Percentiles rank a stretch among this genome's conserved stretches.
phyloP scores from a whole-genome alignment of 306 rosid species.

The Quercus bicolor region DNA sequence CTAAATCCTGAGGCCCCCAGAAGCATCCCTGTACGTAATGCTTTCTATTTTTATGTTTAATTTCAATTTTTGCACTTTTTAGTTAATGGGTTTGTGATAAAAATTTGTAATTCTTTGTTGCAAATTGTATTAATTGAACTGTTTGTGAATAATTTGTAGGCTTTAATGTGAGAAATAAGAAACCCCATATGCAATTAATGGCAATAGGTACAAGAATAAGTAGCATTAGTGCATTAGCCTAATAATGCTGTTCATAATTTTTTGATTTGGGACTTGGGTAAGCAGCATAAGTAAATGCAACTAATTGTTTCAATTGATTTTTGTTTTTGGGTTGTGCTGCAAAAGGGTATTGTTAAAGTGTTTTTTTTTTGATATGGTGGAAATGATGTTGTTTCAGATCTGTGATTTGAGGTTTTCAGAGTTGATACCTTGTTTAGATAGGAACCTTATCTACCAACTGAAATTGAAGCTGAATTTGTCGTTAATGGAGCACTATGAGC shows the following conservation, averaged over 20 bases:
- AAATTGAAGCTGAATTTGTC: conserved; percentile 47
- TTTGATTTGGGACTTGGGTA: neutral
- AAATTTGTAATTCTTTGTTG: neutral
- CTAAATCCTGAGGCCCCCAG: conserved; percentile 33
- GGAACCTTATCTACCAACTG: conserved; percentile 44
- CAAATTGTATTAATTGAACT: neutral
- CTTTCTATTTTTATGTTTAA: neutral
- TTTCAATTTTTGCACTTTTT: neutral
- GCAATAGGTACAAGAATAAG: neutral
- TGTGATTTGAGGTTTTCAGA: conserved; percentile 48
- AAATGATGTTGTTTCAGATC: conserved; percentile 27
- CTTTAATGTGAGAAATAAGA: neutral
- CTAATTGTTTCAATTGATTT: neutral
- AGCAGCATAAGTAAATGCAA: neutral
- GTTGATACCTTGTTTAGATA: conserved; percentile 61
- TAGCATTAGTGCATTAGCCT: no score
- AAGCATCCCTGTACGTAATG: conserved; percentile 38
- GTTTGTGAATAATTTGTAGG: neutral
- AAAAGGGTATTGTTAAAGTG: neutral
- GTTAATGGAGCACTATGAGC: conserved; percentile 61
- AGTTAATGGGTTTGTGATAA: neutral
- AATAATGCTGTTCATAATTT: neutral
- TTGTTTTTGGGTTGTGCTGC: neutral
- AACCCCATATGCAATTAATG: no score
- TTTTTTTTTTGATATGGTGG: neutral